Evolutionary conservation across 495 filamentous ascomycete species (phyloP).

Genomic region (Penicillium roqueforti): DNA sequence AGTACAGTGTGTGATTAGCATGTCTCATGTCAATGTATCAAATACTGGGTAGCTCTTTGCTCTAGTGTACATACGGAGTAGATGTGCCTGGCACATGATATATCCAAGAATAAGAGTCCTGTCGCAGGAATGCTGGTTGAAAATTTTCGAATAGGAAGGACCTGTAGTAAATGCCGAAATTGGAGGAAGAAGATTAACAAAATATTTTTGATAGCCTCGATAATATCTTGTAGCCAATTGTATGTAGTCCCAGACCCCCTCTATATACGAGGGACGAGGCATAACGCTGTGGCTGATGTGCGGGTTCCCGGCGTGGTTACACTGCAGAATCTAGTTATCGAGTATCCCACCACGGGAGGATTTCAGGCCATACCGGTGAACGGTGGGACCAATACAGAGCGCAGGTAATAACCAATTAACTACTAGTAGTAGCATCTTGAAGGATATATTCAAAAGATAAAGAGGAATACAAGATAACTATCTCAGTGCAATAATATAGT

Average conservation of each 20-base stretch:
- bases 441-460: background rate
- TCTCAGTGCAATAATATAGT: background rate
- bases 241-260: background rate
- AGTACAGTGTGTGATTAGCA: constrained; percentile 10
- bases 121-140: background rate
- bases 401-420: background rate
- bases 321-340: no score
- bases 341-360: background rate
- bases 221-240: background rate
- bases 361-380: background rate
- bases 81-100: background rate
- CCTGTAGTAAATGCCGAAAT: background rate
- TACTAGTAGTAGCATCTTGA: no score
- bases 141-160: background rate
- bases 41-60: background rate
- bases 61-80: background rate
- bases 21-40: background rate
- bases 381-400: background rate
- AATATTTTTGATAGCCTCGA: no score
- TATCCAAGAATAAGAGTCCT: background rate
- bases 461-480: background rate
- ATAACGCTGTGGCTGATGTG: background rate
- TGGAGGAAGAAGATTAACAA: background rate
- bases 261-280: background rate
- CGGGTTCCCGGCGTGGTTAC: no score